A percentile compares a stretch with the other conserved stretches of the same genome.
These are phyloP conservation scores for Phytophthora pisi DNA, from an alignment of 352 stramenopile genomes.

Conservation along the genomic window DNA sequence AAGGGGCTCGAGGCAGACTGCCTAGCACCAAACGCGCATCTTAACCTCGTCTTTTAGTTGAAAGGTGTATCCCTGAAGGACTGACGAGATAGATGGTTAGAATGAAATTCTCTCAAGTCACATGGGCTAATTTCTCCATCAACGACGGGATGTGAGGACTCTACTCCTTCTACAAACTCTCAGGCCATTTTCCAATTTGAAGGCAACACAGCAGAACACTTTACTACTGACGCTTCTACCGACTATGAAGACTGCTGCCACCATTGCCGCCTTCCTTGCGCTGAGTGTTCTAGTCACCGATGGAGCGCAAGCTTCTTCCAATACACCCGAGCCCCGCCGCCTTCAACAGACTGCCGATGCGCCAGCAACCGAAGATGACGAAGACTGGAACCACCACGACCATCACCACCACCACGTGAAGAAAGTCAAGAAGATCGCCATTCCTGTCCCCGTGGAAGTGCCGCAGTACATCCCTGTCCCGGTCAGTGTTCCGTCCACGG, in stretches of 20 bases:
- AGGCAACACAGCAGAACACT: slow-evolving; percentile 2
- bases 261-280: slow-evolving; percentile 20
- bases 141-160: neutral
- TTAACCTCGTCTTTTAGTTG: slow-evolving; percentile 63
- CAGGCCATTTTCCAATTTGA: neutral
- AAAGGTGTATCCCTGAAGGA: neutral
- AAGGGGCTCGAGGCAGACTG: slow-evolving; percentile 77
- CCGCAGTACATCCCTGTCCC: slow-evolving; percentile 36
- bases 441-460: slow-evolving; percentile 36
- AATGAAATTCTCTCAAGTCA: neutral
- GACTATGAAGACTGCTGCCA: slow-evolving; percentile 23
- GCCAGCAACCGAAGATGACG: slow-evolving; percentile 14
- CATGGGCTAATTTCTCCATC: no score
- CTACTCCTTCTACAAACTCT: neutral
- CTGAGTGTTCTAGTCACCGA: slow-evolving; percentile 19
- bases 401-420: slow-evolving; percentile 23
- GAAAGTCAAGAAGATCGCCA: slow-evolving; percentile 44
- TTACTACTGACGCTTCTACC: neutral
- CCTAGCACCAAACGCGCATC: slow-evolving; percentile 72
- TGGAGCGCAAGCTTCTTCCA: slow-evolving; percentile 1
- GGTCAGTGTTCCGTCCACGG: slow-evolving; percentile 26
- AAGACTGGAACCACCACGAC: slow-evolving; percentile 22
- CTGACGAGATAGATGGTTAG: neutral
- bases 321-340: slow-evolving; percentile 9
- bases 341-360: slow-evolving; percentile 12